Evolutionary conservation across 116 monocot species (phyloP).

Genomic region (Posidonia oceanica): DNA sequence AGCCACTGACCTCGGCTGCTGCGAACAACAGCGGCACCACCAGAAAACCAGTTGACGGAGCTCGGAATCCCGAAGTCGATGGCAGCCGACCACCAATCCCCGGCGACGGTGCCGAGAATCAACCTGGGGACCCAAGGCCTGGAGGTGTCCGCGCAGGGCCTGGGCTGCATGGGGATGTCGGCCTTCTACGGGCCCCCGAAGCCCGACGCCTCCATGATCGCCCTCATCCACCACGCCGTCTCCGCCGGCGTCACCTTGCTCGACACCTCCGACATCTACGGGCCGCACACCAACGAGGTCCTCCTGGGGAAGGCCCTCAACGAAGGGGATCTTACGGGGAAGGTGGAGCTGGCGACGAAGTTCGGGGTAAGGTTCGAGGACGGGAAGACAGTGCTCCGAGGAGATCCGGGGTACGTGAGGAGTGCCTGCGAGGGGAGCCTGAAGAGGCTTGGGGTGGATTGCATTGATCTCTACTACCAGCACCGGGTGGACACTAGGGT

Average conservation of each 20-base stretch:
- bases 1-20: too few species aligned
- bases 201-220: slow-evolving; percentile 54
- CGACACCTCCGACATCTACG: slow-evolving; percentile 71
- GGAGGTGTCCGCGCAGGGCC: slow-evolving; percentile 56
- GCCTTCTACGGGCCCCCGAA: slow-evolving; percentile 56
- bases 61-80: neutral
- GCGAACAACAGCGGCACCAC: too few species aligned
- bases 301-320: slow-evolving; percentile 44
- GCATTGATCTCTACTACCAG: slow-evolving; percentile 76
- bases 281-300: slow-evolving; percentile 64
- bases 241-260: slow-evolving; percentile 49
- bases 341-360: slow-evolving; percentile 74
- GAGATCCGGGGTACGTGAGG: slow-evolving; percentile 59
- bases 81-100: neutral
- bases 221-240: slow-evolving; percentile 45
- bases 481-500: slow-evolving; percentile 57
- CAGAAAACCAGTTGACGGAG: neutral
- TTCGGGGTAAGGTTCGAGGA: slow-evolving; percentile 33
- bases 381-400: slow-evolving; percentile 22
- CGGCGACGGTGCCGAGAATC: slow-evolving; percentile 9
- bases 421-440: slow-evolving; percentile 58
- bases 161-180: slow-evolving; percentile 82
- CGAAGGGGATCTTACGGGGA: slow-evolving; percentile 16
- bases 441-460: slow-evolving; percentile 39
- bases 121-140: slow-evolving; percentile 50